Base-by-base conservation (phyloP, 23 red algal species). In the Gracilariopsis chorda region DNA sequence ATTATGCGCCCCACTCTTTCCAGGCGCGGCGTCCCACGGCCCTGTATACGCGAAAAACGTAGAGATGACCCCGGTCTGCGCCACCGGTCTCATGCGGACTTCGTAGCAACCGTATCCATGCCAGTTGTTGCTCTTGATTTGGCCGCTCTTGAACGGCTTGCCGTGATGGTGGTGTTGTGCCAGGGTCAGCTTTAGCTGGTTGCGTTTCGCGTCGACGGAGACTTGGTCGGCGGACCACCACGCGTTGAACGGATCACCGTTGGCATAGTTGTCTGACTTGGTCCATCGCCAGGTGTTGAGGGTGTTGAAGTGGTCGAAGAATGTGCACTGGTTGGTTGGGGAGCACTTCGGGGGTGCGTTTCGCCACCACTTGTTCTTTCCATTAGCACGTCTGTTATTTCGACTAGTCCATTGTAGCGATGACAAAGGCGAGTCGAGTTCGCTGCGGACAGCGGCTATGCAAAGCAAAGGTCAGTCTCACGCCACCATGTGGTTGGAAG, bases 11-110 rank as follows among this genome's bases (percentile, higher is more conserved):
- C 47, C 51, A 40, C 52, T 70, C 30, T 52, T 53, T 2, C 65
- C 65, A 73, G 65, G 65, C 4, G 59, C 60, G 7, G 43, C 64
- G 25, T 87, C 82, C 47, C 64, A 72, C 28, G 44, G 45, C 11
- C 82, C 82, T 10, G 82, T 87, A 44, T 87, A 87, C 43, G 65
- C 44, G 34, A 87, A 87, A 62, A 87, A 87, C 21, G 82, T 87
- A 3, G 82, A 68, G 49, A 87, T 56, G 42, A 87, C 39, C 63
- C 82, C 82, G 19, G 67, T n/a, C 51, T 64, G 56, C 13, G 70
- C 52, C 1, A 63, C 70, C 5, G 86, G 86, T 27, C 69, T 75
- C 86, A 90, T 90, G 4, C 86, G 72, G 45, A 90, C 86, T 45
- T 60, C 60, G 53, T 90, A 90, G 32, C 86, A 90, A 47, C 86